These are phyloP conservation scores for Trichoderma polysporum DNA, from an alignment of 2,329 filamentous ascomycete genomes.

Conservation along the genomic window DNA sequence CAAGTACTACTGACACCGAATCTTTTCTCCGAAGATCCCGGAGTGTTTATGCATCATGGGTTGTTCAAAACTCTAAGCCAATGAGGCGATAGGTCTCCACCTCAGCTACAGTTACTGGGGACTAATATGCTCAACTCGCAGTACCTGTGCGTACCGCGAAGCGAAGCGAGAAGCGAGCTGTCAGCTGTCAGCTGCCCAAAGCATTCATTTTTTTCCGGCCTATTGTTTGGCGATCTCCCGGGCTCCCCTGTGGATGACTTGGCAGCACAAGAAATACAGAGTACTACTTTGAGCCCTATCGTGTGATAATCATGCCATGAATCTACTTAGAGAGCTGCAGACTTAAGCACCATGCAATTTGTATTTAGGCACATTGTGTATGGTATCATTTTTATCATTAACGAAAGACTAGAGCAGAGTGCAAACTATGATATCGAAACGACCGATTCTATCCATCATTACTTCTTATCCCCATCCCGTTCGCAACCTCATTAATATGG, in stretches of 20 bases:
- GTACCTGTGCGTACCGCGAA: not conserved
- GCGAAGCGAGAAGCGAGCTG: not conserved
- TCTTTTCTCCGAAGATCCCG: not conserved
- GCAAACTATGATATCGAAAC: not conserved
- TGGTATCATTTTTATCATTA: constrained; percentile 17
- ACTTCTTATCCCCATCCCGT: not conserved
- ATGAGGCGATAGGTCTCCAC: not conserved
- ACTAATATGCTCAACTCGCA: not conserved
- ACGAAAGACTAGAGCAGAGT: constrained; percentile 4
- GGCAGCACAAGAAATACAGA: not conserved
- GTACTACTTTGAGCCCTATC: not conserved
- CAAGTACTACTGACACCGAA: not conserved
- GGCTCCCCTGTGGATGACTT: not conserved
- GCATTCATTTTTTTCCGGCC: not conserved
- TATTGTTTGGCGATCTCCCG: not conserved
- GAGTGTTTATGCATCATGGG: not conserved
- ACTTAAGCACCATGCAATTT: not conserved
- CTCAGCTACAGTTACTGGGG: not conserved
- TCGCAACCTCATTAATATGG: constrained; percentile 10
- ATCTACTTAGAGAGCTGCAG: not conserved
- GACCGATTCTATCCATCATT: constrained; percentile 16
- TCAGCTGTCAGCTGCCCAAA: not conserved
- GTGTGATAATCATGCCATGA: constrained; percentile 3
- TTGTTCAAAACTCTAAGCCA: not conserved
- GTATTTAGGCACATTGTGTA: not conserved